Evolutionary conservation across 2,329 filamentous ascomycete species (phyloP), one percentile per base, ranked within the genome.

Genomic region (Cadophora sp.): DNA sequence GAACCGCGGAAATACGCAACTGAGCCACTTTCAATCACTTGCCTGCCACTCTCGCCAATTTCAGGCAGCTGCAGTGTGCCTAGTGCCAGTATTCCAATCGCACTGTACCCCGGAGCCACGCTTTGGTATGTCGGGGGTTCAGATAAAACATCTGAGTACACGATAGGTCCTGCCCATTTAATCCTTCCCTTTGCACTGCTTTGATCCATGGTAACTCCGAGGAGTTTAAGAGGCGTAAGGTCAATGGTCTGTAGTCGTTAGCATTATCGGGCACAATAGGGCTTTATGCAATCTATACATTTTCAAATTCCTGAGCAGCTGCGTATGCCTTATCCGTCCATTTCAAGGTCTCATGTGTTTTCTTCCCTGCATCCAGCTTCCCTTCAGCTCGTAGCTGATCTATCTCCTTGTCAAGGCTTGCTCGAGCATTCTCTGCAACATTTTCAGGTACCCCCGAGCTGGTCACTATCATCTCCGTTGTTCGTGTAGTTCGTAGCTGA

Each of bases 61-160:
- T 70, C 66, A 64, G 68, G 68, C 29, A 70, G 56, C 37, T 68
- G 37, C 59, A 70, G 56, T 31, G 48, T 66, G 60, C 65, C 68
- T 31, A 70, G 68, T 68, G 68, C 68, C 29, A 70, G 43, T 70
- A 70, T 68, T 31, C 68, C 68, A 48, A 70, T 58, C 40, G 64
- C 40, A 29, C 68, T 62, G 55, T 63, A 46, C 7, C 55, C 59
- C 14, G 31, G 19, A 37, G 40, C 63, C 56, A 62, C 61, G 31
- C 29, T 66, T 16, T 63, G 8, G 40, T 34, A 70, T 26, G 40
- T 65, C 59, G 46, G 43, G 22, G 66, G 68, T 27, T 68, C 56
- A 53, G 66, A 19, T 48, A 61, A 70, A n/a, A 70, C 66, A 53
- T 70, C 51, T 34, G 55, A 56, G 59, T 70, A 70, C 40, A 70